phyloP scores from a whole-genome alignment of 2,329 filamentous ascomycete species.

The Aspergillus viridinutans region DNA sequence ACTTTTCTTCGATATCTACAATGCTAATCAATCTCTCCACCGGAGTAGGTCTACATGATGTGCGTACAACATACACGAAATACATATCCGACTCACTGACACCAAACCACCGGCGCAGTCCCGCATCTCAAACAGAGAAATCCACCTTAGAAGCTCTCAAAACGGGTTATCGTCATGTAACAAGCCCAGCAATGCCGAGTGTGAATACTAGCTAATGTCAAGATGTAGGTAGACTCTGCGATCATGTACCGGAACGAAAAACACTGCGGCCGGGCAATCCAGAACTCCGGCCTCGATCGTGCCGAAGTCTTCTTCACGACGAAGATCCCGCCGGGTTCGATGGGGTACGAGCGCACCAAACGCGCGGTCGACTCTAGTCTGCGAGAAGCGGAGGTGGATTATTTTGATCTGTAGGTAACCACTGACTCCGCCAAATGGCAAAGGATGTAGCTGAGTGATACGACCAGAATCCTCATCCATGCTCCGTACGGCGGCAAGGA shows the following conservation, averaged over 20 bases:
- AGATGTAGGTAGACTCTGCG: slow-evolving; percentile 51
- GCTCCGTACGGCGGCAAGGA: slow-evolving; percentile 70
- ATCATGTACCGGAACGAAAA: slow-evolving; percentile 69
- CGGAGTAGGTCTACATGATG: slow-evolving; percentile 30
- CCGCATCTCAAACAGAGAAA: slow-evolving; percentile 24
- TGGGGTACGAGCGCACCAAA: slow-evolving; percentile 63
- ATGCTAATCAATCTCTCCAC: background rate
- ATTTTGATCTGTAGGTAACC: slow-evolving; percentile 62
- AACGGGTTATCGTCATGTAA: slow-evolving; percentile 31
- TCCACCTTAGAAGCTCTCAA: slow-evolving; percentile 24
- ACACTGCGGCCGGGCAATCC: slow-evolving; percentile 65
- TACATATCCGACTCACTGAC: background rate
- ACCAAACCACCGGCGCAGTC: slow-evolving; percentile 10
- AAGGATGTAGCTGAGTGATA: background rate
- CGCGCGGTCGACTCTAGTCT: slow-evolving; percentile 59
- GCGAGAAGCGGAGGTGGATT: slow-evolving; percentile 63
- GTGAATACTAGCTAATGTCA: background rate
- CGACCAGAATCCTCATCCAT: slow-evolving; percentile 60
- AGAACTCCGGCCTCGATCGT: slow-evolving; percentile 52
- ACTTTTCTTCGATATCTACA: background rate
- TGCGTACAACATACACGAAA: slow-evolving; percentile 7
- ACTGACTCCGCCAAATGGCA: background rate
- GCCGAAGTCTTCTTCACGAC: slow-evolving; percentile 75
- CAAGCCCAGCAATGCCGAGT: background rate
- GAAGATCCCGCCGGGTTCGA: slow-evolving; percentile 65